These are phyloP conservation scores for Fusarium buharicum DNA, from an alignment of 2,329 filamentous ascomycete genomes.

Conservation along the genomic window DNA sequence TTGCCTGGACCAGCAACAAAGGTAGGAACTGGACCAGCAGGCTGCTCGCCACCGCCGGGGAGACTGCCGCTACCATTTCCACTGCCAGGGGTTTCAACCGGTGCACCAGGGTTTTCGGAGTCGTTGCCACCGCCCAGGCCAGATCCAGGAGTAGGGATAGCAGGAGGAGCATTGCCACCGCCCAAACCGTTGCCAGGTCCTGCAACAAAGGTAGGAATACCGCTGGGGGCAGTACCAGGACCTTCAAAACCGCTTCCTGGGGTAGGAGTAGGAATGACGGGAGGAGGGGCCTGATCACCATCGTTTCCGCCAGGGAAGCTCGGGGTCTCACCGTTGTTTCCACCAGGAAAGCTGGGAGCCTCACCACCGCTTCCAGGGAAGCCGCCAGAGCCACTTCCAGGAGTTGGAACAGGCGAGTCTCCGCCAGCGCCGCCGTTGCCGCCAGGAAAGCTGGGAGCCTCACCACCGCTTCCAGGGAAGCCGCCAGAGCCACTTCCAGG, in stretches of 20 bases:
- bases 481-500: conserved; percentile 1
- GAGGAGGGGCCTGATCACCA: not conserved
- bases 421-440: not conserved
- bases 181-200: conserved; percentile 24
- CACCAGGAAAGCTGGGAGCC: not conserved
- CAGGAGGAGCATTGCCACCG: not conserved
- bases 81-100: conserved; percentile 15
- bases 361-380: not conserved
- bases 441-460: not conserved
- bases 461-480: not conserved
- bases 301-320: not conserved
- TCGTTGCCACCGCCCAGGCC: conserved; percentile 5
- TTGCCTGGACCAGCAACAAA: conserved; percentile 29
- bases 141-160: not conserved
- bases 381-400: not conserved
- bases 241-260: conserved; percentile 12
- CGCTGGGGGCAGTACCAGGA: conserved; percentile 18
- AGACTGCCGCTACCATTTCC: conserved; percentile 3
- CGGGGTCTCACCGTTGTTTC: not conserved
- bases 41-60: not conserved
- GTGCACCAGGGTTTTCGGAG: conserved; percentile 4
- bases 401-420: too few species aligned
- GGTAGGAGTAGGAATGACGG: not conserved
- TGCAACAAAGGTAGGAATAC: conserved; percentile 23
- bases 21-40: conserved; percentile 19